Evolutionary conservation across 2,329 filamentous ascomycete species (phyloP), one percentile per base, ranked within the genome.

Genomic region (Xylaria sp.): DNA sequence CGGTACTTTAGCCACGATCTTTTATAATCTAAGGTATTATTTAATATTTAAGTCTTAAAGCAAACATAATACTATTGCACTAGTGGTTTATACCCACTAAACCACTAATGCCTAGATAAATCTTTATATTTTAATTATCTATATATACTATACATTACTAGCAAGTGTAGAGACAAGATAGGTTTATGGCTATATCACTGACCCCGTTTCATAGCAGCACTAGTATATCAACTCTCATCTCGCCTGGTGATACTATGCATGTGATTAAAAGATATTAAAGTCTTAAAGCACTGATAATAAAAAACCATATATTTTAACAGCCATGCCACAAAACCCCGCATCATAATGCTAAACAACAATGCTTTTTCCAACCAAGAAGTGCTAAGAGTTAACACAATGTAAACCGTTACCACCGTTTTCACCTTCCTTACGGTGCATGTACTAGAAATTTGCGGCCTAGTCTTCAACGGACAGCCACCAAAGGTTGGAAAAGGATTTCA

Each of bases 61-160:
- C n/a, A 61, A 42, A 61, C 35, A 61, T 16, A 25, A 61, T 61
- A 42, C 18, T 25, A n/a, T 50, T 37, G 44, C 59, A 61, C 59
- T 61, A 3, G 59, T 82, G 82, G 81, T 84, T 84, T 83, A 82
- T 84, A 84, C 82, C 82, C n/a, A 83, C 81, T 84, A 83, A 83
- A 84, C 82, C 82, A 83, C 81, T 81, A 76, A 66, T 66, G 58
- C 64, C 29, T 29, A n/a, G n/a, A n/a, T n/a, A n/a, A n/a, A n/a
- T n/a, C n/a, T n/a, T n/a, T n/a, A n/a, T n/a, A n/a, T n/a, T n/a
- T n/a, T n/a, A n/a, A n/a, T n/a, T n/a, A n/a, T n/a, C n/a, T n/a
- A n/a, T n/a, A n/a, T n/a, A 55, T 37, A 55, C 51, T 55, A 35
- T 57, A 48, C 40, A 42, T 50, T 44, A 59, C 25, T 53, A 48